These are phyloP conservation scores for Gossypium turneri DNA, from an alignment of 345 rosid species.

Conservation along the genomic window DNA sequence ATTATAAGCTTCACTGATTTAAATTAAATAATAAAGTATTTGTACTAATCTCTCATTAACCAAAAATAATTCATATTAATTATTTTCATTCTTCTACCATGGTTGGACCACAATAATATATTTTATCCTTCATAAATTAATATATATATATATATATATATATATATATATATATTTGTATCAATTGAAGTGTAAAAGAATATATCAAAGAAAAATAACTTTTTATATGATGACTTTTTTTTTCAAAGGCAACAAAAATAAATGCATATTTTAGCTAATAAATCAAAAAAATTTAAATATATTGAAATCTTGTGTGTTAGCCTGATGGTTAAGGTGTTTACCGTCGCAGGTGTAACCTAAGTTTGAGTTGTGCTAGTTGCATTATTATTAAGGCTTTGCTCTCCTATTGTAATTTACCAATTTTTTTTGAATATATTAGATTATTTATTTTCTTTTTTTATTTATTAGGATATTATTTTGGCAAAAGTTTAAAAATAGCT, in stretches of 20 bases:
- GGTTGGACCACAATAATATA: neutral
- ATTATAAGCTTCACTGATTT: neutral
- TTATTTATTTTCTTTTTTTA: too few relatives aligned
- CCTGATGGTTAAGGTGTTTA: too few relatives aligned
- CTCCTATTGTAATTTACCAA: too few relatives aligned
- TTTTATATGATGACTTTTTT: too few relatives aligned
- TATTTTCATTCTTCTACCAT: neutral
- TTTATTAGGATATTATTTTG: too few relatives aligned
- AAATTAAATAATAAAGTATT: neutral
- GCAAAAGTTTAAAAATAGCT: too few relatives aligned
- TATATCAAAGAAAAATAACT: neutral
- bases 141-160: neutral
- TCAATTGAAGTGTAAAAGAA: neutral
- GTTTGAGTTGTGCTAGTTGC: too few relatives aligned
- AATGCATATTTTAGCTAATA: neutral
- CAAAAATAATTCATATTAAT: conserved; percentile 4
- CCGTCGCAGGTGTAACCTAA: rapidly evolving
- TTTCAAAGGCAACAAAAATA: too few relatives aligned
- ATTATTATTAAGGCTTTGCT: too few relatives aligned
- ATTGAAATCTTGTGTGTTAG: too few relatives aligned
- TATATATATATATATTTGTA: neutral
- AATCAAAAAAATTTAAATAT: too few relatives aligned
- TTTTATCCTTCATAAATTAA: neutral
- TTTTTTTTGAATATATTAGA: too few relatives aligned
- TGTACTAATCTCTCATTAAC: conserved; percentile 9